A percentile compares a stretch with the other conserved stretches of the same genome.
These are phyloP conservation scores for Ceratocystis harringtonii DNA, from an alignment of 2,329 filamentous ascomycete genomes.

Conservation along the genomic window DNA sequence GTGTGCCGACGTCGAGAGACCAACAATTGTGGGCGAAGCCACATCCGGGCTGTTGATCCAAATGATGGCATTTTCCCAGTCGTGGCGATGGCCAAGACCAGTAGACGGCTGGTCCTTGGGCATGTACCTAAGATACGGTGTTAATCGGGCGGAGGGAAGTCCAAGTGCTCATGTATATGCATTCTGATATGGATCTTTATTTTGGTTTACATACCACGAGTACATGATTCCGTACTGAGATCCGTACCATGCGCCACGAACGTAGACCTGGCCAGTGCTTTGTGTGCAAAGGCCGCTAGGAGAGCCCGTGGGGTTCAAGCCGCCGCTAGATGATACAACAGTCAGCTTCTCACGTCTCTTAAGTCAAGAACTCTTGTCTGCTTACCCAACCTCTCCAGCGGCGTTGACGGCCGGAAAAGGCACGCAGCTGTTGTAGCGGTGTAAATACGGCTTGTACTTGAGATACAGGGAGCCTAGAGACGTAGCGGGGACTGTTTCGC, in stretches of 20 bases:
- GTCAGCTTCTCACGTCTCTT: background rate
- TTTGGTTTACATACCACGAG: conserved; percentile 22
- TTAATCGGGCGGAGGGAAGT: background rate
- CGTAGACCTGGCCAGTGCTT: conserved; percentile 28
- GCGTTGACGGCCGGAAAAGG: conserved; percentile 47
- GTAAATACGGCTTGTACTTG: conserved; percentile 26
- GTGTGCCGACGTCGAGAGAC: conserved; percentile 27
- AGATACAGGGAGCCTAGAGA: conserved; percentile 23
- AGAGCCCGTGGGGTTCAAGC: conserved; percentile 24
- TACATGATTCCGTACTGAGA: conserved; percentile 28
- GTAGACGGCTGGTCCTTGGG: conserved; percentile 30
- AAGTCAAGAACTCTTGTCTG: background rate
- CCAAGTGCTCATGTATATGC: background rate
- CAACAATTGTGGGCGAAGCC: conserved; percentile 24
- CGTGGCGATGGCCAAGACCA: conserved; percentile 27
- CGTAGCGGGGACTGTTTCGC: conserved; percentile 23
- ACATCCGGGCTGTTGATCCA: conserved; percentile 22
- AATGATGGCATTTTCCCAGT: conserved; percentile 28
- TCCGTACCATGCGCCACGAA: conserved; percentile 23
- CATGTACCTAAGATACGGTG: conserved; percentile 23
- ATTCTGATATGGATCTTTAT: background rate
- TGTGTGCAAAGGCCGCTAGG: conserved; percentile 24
- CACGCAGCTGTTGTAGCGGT: conserved; percentile 42
- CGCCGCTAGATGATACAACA: conserved; percentile 22
- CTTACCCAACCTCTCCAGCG: conserved; percentile 40